Evolutionary conservation across 768 basidiomycete species (phyloP).

Genomic region (Mycena vitilis): DNA sequence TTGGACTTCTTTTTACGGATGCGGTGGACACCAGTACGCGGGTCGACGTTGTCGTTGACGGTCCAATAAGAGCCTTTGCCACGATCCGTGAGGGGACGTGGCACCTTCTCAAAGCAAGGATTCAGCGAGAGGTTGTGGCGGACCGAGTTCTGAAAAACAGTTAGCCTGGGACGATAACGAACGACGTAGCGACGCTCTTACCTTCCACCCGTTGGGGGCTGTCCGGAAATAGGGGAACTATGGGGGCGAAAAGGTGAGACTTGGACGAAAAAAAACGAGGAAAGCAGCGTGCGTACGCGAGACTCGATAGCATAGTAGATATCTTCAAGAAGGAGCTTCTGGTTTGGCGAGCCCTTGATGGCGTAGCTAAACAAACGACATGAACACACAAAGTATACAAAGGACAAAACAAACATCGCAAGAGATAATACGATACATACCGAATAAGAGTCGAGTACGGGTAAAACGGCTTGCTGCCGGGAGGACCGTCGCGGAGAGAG

Average conservation of each 20-base stretch:
- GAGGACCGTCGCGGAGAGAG: constrained; percentile 87
- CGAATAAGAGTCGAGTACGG: constrained; percentile 92
- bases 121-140: constrained; percentile 92
- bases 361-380: constrained; percentile 69
- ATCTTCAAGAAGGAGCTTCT: constrained; percentile 87
- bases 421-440: constrained; percentile 55
- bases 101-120: constrained; percentile 91
- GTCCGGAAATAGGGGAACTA: constrained; percentile 92
- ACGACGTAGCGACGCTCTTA: constrained; percentile 44
- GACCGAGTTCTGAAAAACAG: constrained; percentile 77
- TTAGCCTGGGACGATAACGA: constrained; percentile 35
- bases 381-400: constrained; percentile 29
- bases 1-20: constrained; percentile 90
- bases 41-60: constrained; percentile 90
- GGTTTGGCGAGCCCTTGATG: constrained; percentile 91
- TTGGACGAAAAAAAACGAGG: constrained; percentile 16
- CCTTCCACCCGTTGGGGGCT: constrained; percentile 94
- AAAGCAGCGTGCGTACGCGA: constrained; percentile 69
- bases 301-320: constrained; percentile 94
- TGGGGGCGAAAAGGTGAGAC: constrained; percentile 33
- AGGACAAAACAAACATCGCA: constrained; percentile 23
- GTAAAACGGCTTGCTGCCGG: constrained; percentile 91
- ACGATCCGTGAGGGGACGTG: constrained; percentile 90
- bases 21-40: constrained; percentile 89
- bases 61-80: constrained; percentile 95